Evolutionary conservation across 2,329 filamentous ascomycete species (phyloP).

Genomic region (Cladophialophora chaetospira): DNA sequence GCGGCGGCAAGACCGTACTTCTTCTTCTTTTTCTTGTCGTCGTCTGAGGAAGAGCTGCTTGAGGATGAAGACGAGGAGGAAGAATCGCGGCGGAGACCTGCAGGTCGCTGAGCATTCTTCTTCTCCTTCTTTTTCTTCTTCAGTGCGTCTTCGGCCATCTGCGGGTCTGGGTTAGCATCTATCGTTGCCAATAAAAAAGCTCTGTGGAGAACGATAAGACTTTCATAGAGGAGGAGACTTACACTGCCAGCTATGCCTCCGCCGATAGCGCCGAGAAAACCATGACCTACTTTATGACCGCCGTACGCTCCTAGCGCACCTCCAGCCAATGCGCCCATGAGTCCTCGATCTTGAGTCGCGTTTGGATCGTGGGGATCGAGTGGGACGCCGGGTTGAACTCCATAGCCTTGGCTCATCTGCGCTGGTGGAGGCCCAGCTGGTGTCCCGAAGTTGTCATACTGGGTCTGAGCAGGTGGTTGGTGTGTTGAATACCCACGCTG

Average conservation of each 20-base stretch:
- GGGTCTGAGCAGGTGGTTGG: neutral
- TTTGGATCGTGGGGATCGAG: constrained; percentile 46
- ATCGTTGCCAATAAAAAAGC: too few relatives aligned
- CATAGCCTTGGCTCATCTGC: neutral
- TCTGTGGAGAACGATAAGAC: too few relatives aligned
- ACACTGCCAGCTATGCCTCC: constrained; percentile 51
- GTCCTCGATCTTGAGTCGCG: constrained; percentile 43
- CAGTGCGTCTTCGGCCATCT: constrained; percentile 47
- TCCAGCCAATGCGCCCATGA: constrained; percentile 50
- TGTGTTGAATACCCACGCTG: constrained; percentile 15
- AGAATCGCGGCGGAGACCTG: constrained; percentile 20
- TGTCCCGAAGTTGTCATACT: constrained; percentile 15
- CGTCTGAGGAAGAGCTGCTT: constrained; percentile 26
- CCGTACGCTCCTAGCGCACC: constrained; percentile 50
- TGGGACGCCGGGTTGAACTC: constrained; percentile 31
- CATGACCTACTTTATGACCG: constrained; percentile 50
- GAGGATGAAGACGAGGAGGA: constrained; percentile 27
- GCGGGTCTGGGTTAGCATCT: too few relatives aligned
- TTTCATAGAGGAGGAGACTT: too few relatives aligned
- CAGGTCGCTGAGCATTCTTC: constrained; percentile 18
- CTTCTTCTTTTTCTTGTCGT: constrained; percentile 30
- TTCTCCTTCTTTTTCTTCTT: constrained; percentile 40
- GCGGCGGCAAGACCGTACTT: constrained; percentile 18
- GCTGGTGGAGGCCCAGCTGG: neutral
- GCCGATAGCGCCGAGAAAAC: constrained; percentile 51